phyloP scores from a whole-genome alignment of 2,329 filamentous ascomycete genomes.

The Fusarium sp. region DNA sequence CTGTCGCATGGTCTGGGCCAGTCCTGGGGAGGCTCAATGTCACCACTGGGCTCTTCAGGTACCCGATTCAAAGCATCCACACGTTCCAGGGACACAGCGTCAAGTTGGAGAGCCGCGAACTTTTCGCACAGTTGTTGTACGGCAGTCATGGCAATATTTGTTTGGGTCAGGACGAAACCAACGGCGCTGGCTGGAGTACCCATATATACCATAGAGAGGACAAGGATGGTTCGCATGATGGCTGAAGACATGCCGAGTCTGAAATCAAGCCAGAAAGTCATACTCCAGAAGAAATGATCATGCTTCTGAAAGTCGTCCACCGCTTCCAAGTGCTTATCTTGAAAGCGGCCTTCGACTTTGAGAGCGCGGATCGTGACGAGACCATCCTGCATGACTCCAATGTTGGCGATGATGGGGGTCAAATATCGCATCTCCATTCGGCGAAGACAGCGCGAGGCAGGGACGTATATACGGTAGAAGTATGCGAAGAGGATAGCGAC shows the following conservation, averaged over 20 bases:
- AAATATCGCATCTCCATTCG: slow-evolving; percentile 91
- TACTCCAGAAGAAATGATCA: slow-evolving; percentile 95
- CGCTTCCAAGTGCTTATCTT: slow-evolving; percentile 81
- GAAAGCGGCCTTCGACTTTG: slow-evolving; percentile 81
- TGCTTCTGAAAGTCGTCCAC: slow-evolving; percentile 93
- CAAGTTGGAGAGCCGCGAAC: slow-evolving; percentile 89
- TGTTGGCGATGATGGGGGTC: slow-evolving; percentile 91
- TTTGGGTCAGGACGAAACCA: slow-evolving; percentile 81
- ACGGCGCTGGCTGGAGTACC: slow-evolving; percentile 82
- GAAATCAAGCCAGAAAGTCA: slow-evolving; percentile 87
- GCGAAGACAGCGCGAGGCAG: slow-evolving; percentile 84
- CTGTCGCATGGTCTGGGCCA: slow-evolving; percentile 82
- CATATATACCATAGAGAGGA: slow-evolving; percentile 79
- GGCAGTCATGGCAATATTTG: slow-evolving; percentile 53
- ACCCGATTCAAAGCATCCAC: slow-evolving; percentile 85
- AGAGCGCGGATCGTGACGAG: slow-evolving; percentile 90
- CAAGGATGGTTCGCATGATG: slow-evolving; percentile 78
- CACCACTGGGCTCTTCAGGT: slow-evolving; percentile 78
- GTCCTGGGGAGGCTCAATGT: slow-evolving; percentile 75
- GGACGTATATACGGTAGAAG: slow-evolving; percentile 83
- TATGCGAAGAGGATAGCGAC: slow-evolving; percentile 78
- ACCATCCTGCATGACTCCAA: slow-evolving; percentile 87
- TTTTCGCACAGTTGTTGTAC: slow-evolving; percentile 75
- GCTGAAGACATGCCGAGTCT: slow-evolving; percentile 75
- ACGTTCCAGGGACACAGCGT: slow-evolving; percentile 90